Conservation (phyloP, 805 yeast genomes). For the Hagleromyces aurorensis region DNA sequence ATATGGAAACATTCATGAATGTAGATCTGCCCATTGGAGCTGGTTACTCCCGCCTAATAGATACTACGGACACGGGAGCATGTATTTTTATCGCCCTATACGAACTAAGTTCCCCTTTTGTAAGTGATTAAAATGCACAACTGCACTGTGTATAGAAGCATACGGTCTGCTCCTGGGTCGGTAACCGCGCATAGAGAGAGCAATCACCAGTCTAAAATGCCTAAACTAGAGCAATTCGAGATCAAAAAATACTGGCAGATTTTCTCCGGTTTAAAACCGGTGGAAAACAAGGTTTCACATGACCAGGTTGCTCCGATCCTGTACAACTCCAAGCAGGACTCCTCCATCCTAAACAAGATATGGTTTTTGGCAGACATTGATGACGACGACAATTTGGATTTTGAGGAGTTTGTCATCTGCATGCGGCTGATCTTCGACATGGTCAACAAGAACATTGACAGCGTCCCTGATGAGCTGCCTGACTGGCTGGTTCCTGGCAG, state of each 20-base stretch:
- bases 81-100: too few species aligned
- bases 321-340: conserved; percentile 78
- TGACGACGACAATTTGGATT: conserved; percentile 83
- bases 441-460: conserved; percentile 60
- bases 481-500: conserved; percentile 89
- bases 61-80: too few species aligned
- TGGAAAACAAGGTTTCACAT: conserved; percentile 69
- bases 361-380: conserved; percentile 95
- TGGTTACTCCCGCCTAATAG: too few species aligned
- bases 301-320: conserved; percentile 79
- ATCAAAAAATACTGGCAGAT: conserved; percentile 97
- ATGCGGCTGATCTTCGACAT: conserved; percentile 91
- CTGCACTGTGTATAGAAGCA: too few species aligned
- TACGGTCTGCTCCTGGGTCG: too few species aligned
- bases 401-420: conserved; percentile 96
- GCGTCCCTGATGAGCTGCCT: conserved; percentile 70
- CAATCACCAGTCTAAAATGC: too few species aligned
- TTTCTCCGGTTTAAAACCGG: conserved; percentile 82
- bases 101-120: too few species aligned
- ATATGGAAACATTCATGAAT: too few species aligned
- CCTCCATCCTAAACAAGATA: conserved; percentile 66
- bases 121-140: too few species aligned
- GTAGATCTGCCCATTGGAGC: too few species aligned
- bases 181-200: too few species aligned
- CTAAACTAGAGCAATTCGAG: conserved; percentile 88